Conservation (phyloP, 2,329 filamentous ascomycete genomes). For the Fusarium sp. region DNA sequence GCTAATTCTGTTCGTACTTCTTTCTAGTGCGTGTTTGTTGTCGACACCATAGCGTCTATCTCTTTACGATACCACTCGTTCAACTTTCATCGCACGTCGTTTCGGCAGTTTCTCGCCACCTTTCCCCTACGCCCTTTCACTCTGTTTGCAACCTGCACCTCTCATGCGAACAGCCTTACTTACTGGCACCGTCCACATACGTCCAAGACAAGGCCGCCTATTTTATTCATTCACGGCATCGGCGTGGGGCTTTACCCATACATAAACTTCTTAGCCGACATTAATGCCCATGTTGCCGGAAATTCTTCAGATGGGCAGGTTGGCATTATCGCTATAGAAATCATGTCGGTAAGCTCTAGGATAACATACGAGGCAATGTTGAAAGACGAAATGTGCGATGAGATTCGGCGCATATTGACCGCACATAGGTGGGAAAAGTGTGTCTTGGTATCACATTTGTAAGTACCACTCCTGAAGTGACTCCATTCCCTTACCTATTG, state of each 20-base stretch:
- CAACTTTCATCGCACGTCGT: conserved; percentile 58
- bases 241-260: conserved; percentile 67
- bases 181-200: conserved; percentile 73
- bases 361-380: conserved; percentile 63
- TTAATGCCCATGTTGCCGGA: conserved; percentile 43
- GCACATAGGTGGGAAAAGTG: conserved; percentile 64
- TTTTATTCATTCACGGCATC: conserved; percentile 70
- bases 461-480: conserved; percentile 6
- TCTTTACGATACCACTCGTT: conserved; percentile 59
- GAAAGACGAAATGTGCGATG: conserved; percentile 61
- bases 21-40: conserved; percentile 58
- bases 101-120: conserved; percentile 53
- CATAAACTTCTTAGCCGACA: conserved; percentile 63
- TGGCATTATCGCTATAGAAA: conserved; percentile 69
- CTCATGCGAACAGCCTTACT: conserved; percentile 40
- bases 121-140: conserved; percentile 67
- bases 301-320: conserved; percentile 59
- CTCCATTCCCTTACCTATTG: background rate
- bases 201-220: conserved; percentile 65
- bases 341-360: conserved; percentile 69
- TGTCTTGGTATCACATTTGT: conserved; percentile 64
- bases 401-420: conserved; percentile 64
- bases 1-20: conserved; percentile 1
- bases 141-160: conserved; percentile 48
- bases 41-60: conserved; percentile 55